A percentile compares a stretch with the other conserved stretches of the same genome.
phyloP scores from a whole-genome alignment of 2,329 filamentous ascomycete genomes.

The Neonectria faginata region DNA sequence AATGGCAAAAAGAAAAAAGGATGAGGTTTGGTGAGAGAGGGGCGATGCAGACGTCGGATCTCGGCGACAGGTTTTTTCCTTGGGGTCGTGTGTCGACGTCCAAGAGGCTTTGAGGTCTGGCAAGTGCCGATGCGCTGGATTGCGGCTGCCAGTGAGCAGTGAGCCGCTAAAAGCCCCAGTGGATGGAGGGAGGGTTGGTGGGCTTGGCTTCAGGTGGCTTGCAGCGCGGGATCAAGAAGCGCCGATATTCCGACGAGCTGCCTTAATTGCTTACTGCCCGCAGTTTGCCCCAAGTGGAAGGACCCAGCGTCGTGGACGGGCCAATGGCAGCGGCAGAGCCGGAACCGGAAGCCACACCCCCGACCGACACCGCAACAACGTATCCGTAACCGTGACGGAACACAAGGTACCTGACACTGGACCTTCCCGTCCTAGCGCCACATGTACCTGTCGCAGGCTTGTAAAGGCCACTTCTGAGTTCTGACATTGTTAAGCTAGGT shows the following conservation, averaged over 20 bases:
- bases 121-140: constrained; percentile 30
- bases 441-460: constrained; percentile 15
- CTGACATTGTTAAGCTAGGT: constrained; percentile 21
- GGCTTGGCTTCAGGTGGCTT: constrained; percentile 6
- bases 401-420: not conserved
- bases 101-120: constrained; percentile 39
- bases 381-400: constrained; percentile 22
- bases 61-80: constrained; percentile 27
- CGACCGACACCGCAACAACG: constrained; percentile 13
- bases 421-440: constrained; percentile 5
- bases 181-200: constrained; percentile 11
- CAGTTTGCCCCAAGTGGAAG: not conserved
- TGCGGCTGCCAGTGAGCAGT: constrained; percentile 36
- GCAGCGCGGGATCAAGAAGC: constrained; percentile 36
- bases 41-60: constrained; percentile 1
- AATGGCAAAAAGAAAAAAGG: constrained; percentile 18
- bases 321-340: constrained; percentile 29
- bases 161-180: constrained; percentile 37
- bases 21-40: constrained; percentile 5
- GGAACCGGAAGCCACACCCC: not conserved
- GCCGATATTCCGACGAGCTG: constrained; percentile 37
- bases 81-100: constrained; percentile 40
- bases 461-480: constrained; percentile 30
- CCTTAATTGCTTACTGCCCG: too few species aligned
- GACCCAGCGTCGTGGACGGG: constrained; percentile 6